Evolutionary conservation across 2,329 filamentous ascomycete species (phyloP), one percentile per base, ranked within the genome.

Genomic region (Talaromyces sp.): DNA sequence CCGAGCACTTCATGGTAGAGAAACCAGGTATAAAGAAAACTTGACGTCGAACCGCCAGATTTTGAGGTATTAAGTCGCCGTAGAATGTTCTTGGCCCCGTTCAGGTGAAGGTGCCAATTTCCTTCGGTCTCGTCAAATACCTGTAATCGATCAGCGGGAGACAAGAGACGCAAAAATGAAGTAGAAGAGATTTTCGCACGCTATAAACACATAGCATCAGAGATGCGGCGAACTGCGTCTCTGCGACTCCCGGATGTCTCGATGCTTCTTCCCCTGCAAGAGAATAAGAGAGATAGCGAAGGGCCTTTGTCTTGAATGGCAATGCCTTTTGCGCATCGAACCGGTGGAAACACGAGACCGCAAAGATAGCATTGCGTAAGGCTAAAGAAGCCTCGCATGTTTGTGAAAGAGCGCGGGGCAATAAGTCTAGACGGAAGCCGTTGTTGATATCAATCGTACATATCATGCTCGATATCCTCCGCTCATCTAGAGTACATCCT

Each of bases 1-100:
- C 62, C 62, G 14, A 63, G 41, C n/a, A 63, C 62, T 63, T 63
- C 62, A 49, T 63, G 62, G 37, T 63, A 63, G 27, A 63, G 37
- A 19, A 58, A 58, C 62, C 62, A 63, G 3, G 62, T 63, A 47
- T 37, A 63, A 31, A 63, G 31, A 33, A 63, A 63, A 56, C n/a
- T 39, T 3, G 52, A 56, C 2, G 33, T 56, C 22, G n/a, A 22
- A 50, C 4, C 19, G 41, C 13, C 13, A 11, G 45, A 8, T 16
- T 31, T 50, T 4, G 52, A n/a, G 11, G 19, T 19, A 9, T 19
- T 16, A 37, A 39, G 24, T 31, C 43, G 52, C 19, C 10, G 41
- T 13, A 63, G 39, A 35, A 63, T 63, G 24, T 24, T 39, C 24
- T 50, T 63, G 35, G 62, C 62, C 1, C 62, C 62, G 13, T 63